Percentiles rank a stretch among this genome's conserved stretches.
phyloP scores from a whole-genome alignment of 1,284 basidiomycete genomes.

The Porogramme epimiltina region DNA sequence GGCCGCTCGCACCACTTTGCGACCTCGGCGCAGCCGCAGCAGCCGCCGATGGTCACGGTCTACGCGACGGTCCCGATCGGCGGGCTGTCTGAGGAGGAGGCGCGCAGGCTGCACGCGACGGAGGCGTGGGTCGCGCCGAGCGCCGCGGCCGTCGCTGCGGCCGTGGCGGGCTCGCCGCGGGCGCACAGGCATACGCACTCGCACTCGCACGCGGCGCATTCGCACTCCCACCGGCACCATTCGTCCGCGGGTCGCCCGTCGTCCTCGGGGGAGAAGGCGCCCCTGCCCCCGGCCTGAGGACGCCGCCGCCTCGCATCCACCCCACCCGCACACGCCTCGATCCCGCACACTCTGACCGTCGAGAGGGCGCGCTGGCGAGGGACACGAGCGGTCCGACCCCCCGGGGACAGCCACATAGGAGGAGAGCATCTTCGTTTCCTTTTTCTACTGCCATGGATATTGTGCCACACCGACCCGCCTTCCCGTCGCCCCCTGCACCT shows the following conservation, averaged over 20 bases:
- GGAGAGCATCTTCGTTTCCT: neutral
- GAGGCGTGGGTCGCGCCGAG: constrained; percentile 61
- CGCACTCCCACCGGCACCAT: constrained; percentile 21
- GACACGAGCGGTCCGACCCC: too few relatives aligned
- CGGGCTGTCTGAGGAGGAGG: constrained; percentile 51
- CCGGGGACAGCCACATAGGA: neutral
- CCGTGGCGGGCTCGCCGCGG: constrained; percentile 7
- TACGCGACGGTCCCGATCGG: constrained; percentile 68
- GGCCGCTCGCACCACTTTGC: constrained; percentile 12
- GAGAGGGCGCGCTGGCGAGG: neutral
- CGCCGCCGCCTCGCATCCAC: neutral
- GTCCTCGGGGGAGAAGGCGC: constrained; percentile 34
- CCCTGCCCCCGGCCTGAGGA: neutral
- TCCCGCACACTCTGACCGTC: neutral
- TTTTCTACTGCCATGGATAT: constrained; percentile 4
- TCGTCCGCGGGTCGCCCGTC: constrained; percentile 9
- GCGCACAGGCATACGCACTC: constrained; percentile 22
- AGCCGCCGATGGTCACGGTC: constrained; percentile 40
- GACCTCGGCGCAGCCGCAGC: neutral
- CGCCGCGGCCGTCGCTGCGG: constrained; percentile 7
- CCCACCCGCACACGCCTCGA: neutral
- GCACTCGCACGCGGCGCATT: constrained; percentile 17
- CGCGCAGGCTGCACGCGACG: constrained; percentile 56
- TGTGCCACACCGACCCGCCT: neutral
- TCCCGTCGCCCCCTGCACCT: neutral